Conservation (phyloP, 768 basidiomycete genomes). For the Podaxis sp. region DNA sequence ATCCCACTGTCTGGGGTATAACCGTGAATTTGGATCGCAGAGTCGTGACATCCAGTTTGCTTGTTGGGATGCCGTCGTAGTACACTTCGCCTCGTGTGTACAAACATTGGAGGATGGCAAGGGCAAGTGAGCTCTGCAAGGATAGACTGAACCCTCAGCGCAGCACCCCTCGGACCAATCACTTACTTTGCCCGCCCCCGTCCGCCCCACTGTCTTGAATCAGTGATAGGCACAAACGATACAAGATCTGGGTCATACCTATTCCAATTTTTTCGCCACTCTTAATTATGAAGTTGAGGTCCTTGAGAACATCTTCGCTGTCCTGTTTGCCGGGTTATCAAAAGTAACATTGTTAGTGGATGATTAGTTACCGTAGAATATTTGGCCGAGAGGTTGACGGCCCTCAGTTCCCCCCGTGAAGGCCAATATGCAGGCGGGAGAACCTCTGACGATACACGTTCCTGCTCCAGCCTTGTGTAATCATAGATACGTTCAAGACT, state of each 20-base stretch:
- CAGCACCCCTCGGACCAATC: background rate
- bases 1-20: constrained; percentile 46
- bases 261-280: constrained; percentile 49
- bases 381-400: constrained; percentile 52
- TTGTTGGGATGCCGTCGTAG: constrained; percentile 52
- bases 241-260: constrained; percentile 37
- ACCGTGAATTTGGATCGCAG: constrained; percentile 60
- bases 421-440: constrained; percentile 71
- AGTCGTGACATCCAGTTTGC: constrained; percentile 50
- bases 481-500: constrained; percentile 70
- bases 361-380: constrained; percentile 38
- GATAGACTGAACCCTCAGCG: background rate
- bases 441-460: constrained; percentile 36
- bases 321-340: constrained; percentile 20
- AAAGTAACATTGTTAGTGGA: background rate
- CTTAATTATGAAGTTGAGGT: constrained; percentile 49
- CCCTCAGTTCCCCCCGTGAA: constrained; percentile 49
- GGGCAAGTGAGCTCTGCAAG: constrained; percentile 50
- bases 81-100: constrained; percentile 53
- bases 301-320: constrained; percentile 54
- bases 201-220: constrained; percentile 34
- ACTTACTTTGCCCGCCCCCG: constrained; percentile 43
- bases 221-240: background rate
- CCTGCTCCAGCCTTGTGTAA: constrained; percentile 60
- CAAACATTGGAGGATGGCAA: constrained; percentile 58